Conservation (phyloP, 345 rosid genomes). For the Citrus sp. region DNA sequence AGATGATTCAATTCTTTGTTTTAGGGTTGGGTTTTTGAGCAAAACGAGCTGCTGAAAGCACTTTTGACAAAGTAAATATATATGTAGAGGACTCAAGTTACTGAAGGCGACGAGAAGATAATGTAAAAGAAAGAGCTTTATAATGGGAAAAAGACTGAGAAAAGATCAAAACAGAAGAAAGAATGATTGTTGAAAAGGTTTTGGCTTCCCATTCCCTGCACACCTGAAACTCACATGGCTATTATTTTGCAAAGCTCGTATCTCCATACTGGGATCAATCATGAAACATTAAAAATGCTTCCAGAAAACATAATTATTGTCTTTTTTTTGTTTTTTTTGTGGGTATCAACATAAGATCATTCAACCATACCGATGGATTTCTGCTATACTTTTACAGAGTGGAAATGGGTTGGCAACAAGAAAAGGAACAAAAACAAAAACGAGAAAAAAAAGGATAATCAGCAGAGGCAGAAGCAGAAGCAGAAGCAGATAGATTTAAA, state of each 20-base stretch:
- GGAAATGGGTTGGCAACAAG: constrained; percentile 27
- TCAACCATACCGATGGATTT: constrained; percentile 2
- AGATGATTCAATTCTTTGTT: not conserved
- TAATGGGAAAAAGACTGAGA: constrained; percentile 7
- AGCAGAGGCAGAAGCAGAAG: not conserved
- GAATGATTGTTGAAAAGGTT: constrained; percentile 23
- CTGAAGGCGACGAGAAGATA: constrained; percentile 5
- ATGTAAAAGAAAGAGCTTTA: constrained; percentile 8
- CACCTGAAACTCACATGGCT: constrained; percentile 32
- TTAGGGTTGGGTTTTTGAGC: not conserved
- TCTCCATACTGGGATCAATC: constrained; percentile 21
- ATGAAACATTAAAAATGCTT: constrained; percentile 14
- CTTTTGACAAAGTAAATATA: not conserved
- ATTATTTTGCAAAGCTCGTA: constrained; percentile 12
- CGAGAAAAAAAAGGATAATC: not conserved
- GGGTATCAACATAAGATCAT: not conserved
- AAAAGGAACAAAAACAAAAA: not conserved
- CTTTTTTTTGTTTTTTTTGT: not conserved
- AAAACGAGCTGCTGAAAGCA: not conserved
- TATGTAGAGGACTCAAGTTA: not conserved
- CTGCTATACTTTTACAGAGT: constrained; percentile 4
- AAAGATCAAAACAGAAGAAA: constrained; percentile 1
- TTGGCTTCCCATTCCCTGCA: constrained; percentile 27
- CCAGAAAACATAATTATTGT: not conserved
- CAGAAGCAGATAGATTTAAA: not conserved